phyloP scores from a whole-genome alignment of 768 basidiomycete genomes.

The Rhizopogon rudus region DNA sequence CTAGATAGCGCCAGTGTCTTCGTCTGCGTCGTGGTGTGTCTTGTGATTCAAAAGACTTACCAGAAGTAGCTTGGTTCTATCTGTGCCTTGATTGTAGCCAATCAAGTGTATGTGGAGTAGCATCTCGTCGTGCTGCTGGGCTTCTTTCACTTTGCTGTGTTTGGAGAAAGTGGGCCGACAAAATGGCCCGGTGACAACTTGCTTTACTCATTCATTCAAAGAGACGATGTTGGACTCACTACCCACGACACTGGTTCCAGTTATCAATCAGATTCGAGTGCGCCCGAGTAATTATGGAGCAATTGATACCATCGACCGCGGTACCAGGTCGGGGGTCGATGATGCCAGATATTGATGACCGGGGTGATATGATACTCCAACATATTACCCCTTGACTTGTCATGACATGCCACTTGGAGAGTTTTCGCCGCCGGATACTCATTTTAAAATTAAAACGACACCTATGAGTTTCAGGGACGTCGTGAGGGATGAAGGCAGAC shows the following conservation, averaged over 20 bases:
- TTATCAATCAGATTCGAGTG: not conserved
- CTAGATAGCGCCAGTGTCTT: no score
- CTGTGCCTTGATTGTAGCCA: not conserved
- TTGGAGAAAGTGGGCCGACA: not conserved
- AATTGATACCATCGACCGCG: not conserved
- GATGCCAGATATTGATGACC: not conserved
- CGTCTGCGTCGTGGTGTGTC: not conserved
- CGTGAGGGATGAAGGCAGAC: not conserved
- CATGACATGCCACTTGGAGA: no score
- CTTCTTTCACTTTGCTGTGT: not conserved
- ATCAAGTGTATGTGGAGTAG: not conserved
- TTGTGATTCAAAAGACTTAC: not conserved
- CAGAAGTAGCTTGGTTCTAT: not conserved
- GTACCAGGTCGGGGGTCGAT: not conserved
- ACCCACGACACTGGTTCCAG: not conserved
- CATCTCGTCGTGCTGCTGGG: no score
- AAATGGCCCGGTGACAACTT: not conserved
- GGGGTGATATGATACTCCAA: not conserved
- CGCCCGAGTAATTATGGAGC: not conserved
- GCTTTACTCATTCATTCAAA: not conserved
- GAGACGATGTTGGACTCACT: not conserved
- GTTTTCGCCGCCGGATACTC: not conserved
- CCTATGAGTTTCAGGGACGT: not conserved
- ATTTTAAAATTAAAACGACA: not conserved
- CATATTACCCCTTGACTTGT: not conserved